Conservation (phyloP, 108 stramenopile genomes). For the Stephanodiscus minutulus region DNA sequence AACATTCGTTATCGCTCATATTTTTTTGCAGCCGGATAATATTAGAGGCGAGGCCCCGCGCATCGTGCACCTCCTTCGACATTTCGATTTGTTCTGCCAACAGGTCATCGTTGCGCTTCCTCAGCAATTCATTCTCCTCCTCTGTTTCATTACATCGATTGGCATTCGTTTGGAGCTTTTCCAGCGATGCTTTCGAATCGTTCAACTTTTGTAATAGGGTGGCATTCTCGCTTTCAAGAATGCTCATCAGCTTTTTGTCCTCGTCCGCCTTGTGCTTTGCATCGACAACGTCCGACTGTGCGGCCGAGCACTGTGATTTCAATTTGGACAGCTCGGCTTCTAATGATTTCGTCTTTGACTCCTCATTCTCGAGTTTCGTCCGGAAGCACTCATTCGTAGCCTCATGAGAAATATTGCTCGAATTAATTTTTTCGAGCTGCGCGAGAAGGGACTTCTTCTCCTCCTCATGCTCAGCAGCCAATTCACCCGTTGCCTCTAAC, state of each 20-base stretch:
- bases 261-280: constrained; percentile 13
- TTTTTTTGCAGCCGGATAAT: constrained; percentile 35
- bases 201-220: constrained; percentile 31
- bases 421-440: constrained; percentile 9
- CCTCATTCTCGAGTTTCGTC: constrained; percentile 20
- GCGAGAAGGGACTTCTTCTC: constrained; percentile 24
- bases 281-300: constrained; percentile 16
- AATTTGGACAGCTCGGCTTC: constrained; percentile 17
- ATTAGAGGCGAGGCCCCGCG: constrained; percentile 30
- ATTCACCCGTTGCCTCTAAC: constrained; percentile 23
- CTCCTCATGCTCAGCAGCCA: constrained; percentile 23
- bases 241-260: constrained; percentile 10
- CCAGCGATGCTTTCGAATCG: constrained; percentile 11
- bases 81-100: constrained; percentile 18
- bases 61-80: constrained; percentile 28
- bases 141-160: constrained; percentile 21
- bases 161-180: constrained; percentile 22
- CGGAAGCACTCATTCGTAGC: background rate
- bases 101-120: constrained; percentile 39
- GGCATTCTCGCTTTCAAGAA: constrained; percentile 36
- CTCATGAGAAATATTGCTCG: background rate
- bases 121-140: constrained; percentile 20
- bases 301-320: constrained; percentile 10
- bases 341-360: constrained; percentile 12
- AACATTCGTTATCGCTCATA: constrained; percentile 35